Evolutionary conservation across 176 grass and related monocot genomes (phyloP), one percentile per base, ranked within the genome.

Genomic region (Triticum dicoccoides): DNA sequence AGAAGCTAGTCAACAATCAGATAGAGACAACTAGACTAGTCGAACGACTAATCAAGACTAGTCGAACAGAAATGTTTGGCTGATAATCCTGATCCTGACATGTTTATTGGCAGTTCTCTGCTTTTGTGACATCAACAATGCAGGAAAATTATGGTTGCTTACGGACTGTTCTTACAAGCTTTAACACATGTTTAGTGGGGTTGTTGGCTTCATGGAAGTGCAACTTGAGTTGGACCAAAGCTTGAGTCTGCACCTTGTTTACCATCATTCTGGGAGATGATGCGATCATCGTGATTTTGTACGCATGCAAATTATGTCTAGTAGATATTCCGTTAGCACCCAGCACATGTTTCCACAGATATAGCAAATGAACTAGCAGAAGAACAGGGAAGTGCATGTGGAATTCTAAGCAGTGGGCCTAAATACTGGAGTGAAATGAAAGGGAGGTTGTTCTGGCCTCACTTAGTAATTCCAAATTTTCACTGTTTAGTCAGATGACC

Each of bases 151-250:
- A 21, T 73, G 70, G 70, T 73, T 52, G 41, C n/a, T 47, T 74
- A 74, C 71, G 20, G 41, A 47, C 23, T 49, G 12, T 74, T 49
- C 41, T 74, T 74, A 49, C 41, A 6, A 74, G 41, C 12, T 49
- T 74, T 74, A 49, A 49, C 23, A 49, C 23, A 3, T 74, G 38
- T 25, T 45, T n/a, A 73, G 70, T 25, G 70, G 21, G n/a, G 41
- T 24, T 74, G 23, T 74, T 74, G 23, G 71, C 41, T 74, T 74
- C 23, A 42, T 74, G 27, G n/a, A 74, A 49, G 3, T 74, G 41
- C 71, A 74, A 47, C 45, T 49, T 74, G 71, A 27, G 71, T 74
- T 49, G 41, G 41, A 42, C 71, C 70, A 73, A 73, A 73, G 41
- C 70, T 74, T 23, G 41, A 49, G 41, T 49, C 23, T 6, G 71